These are phyloP conservation scores for Tetracladium marchalianum DNA, from an alignment of 495 filamentous ascomycete species.

Conservation along the genomic window DNA sequence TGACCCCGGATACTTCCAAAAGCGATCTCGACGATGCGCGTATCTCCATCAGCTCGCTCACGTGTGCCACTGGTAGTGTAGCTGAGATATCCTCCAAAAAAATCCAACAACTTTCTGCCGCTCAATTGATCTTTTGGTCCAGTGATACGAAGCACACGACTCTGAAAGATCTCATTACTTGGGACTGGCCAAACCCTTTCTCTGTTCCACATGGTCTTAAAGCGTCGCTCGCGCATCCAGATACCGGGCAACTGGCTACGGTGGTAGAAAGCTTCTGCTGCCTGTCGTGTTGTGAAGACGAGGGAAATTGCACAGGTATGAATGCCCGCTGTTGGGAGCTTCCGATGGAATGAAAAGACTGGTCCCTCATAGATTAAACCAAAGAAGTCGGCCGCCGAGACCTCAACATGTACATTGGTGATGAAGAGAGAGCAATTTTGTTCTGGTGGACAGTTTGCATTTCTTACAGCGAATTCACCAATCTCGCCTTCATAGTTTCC, in stretches of 20 bases:
- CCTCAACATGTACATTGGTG: background rate
- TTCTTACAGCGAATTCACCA: background rate
- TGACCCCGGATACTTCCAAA: constrained; percentile 2
- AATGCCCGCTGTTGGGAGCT: background rate
- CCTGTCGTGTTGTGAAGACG: background rate
- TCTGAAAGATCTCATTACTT: background rate
- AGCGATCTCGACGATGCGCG: background rate
- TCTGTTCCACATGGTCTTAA: background rate
- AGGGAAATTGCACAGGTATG: background rate
- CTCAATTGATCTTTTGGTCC: background rate
- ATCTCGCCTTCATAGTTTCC: no score
- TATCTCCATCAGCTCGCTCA: background rate
- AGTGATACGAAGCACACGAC: background rate
- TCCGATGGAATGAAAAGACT: background rate
- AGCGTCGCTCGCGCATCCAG: background rate
- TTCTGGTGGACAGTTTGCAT: background rate
- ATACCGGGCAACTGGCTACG: background rate
- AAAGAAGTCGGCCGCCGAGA: background rate
- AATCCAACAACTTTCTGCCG: background rate
- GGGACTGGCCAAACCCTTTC: background rate
- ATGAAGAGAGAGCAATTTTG: constrained; percentile 7
- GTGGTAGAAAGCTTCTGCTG: background rate
- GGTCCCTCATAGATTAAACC: background rate
- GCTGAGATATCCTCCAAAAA: background rate
- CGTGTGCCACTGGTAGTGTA: background rate